Evolutionary conservation across 2,329 filamentous ascomycete species (phyloP).

Genomic region (Aspergillus sergii): DNA sequence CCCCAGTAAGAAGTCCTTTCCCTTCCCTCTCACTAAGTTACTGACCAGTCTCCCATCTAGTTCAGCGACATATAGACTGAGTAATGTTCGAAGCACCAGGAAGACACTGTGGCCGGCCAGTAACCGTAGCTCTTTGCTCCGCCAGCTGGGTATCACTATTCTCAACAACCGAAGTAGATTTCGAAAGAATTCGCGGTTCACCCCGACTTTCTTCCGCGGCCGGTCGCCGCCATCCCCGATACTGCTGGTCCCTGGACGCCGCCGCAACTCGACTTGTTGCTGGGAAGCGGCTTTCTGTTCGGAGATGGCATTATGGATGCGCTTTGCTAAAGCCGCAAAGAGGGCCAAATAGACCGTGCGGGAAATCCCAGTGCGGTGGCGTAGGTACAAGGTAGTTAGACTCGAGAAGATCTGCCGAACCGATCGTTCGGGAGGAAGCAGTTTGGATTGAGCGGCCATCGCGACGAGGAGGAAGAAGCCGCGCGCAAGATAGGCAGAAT

Average conservation of each 20-base stretch:
- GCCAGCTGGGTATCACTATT: conserved; percentile 89
- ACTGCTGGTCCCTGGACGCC: conserved; percentile 52
- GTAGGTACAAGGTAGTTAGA: conserved; percentile 72
- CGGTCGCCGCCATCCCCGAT: conserved; percentile 34
- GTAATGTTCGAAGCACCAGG: conserved; percentile 82
- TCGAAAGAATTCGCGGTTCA: conserved; percentile 85
- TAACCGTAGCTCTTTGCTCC: conserved; percentile 82
- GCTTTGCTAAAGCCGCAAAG: conserved; percentile 77
- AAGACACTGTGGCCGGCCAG: conserved; percentile 92
- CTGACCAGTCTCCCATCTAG: conserved; percentile 94
- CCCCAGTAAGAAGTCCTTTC: conserved; percentile 82
- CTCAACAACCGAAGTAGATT: conserved; percentile 75
- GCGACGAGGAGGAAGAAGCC: conserved; percentile 17
- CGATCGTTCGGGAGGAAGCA: conserved; percentile 65
- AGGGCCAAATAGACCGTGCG: conserved; percentile 82
- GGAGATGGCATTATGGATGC: conserved; percentile 85
- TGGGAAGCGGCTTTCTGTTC: conserved; percentile 86
- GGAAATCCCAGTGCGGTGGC: conserved; percentile 79
- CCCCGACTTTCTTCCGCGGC: conserved; percentile 76
- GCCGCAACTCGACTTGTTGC: conserved; percentile 64
- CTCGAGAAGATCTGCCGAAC: conserved; percentile 67
- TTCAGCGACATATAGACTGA: conserved; percentile 94
- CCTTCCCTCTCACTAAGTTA: conserved; percentile 85
- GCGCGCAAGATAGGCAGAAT: conserved; percentile 12
- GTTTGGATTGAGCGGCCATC: conserved; percentile 78